Percentiles rank a stretch among this genome's conserved stretches.
These are phyloP conservation scores for Sporothrix inflata DNA, from an alignment of 2,329 filamentous ascomycete species.

Conservation along the genomic window DNA sequence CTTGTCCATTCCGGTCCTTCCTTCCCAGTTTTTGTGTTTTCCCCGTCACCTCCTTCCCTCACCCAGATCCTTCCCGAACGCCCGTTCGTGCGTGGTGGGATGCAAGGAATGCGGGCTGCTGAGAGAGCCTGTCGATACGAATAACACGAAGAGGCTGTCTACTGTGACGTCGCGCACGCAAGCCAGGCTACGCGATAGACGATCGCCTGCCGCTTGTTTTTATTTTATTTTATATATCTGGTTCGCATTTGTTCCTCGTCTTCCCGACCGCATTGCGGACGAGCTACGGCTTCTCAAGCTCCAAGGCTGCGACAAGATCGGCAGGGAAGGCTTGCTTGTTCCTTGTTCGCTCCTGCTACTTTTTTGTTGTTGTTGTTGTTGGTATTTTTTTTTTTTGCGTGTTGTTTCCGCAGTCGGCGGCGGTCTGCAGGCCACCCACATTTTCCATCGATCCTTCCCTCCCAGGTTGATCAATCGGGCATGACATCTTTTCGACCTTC, in stretches of 20 bases:
- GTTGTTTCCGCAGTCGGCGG: conserved; percentile 1
- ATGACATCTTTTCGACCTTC: not conserved
- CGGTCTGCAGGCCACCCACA: not conserved
- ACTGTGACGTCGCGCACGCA: not conserved
- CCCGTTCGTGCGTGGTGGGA: not conserved
- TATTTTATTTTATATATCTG: conserved; percentile 19
- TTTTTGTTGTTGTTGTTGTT: not conserved
- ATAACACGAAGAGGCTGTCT: not conserved
- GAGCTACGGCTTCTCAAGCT: not conserved
- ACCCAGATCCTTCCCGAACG: not conserved
- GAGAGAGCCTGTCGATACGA: not conserved
- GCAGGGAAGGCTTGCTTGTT: not conserved
- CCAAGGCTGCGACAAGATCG: conserved; percentile 9
- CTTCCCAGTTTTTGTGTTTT: conserved; percentile 12
- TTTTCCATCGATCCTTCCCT: conserved; percentile 18
- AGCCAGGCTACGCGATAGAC: not conserved
- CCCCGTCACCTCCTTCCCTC: not conserved
- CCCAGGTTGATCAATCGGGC: conserved; percentile 10
- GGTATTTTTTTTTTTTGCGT: not conserved
- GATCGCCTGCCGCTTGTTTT: conserved; percentile 4
- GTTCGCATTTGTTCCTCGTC: not conserved
- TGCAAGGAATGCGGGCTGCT: not conserved
- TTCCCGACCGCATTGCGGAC: not conserved
- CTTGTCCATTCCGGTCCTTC: conserved; percentile 5
- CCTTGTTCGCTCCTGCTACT: conserved; percentile 1